Evolutionary conservation across 768 basidiomycete species (phyloP), one percentile per base, ranked within the genome.

Genomic region (Dioszegia aurantiaca): DNA sequence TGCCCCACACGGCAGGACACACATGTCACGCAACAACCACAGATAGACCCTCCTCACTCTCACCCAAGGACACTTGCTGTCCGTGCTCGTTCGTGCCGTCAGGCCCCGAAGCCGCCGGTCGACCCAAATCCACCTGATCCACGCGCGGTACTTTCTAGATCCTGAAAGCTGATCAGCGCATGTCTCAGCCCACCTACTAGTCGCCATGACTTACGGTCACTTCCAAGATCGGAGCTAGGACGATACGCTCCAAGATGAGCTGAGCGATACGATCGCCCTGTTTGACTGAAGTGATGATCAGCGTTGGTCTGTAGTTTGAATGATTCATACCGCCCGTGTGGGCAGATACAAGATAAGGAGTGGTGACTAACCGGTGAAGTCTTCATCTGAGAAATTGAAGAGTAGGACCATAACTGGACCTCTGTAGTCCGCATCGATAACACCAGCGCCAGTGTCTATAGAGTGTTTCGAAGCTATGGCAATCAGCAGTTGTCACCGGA

Each of bases 371-470:
- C 92, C 86, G 77, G 87, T 79, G 72, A 97, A 99, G 68, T 97
- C 90, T 58, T 84, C 80, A 75, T 95, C 90, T 0, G 87, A 87
- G 56, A 86, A 83, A 74, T 99, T 98, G 83, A 90, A 97, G 42
- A 99, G 81, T 27, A 99, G 81, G 33, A 98, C 89, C 70, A 87
- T 91, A 44, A 99, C 84, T 12, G 85, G 80, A 21, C 95, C 95
- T 53, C 95, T 83, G 77, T 99, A 98, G 76, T 99, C 95, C 6
- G 90, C 89, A 63, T 99, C 95, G 49, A 99, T 84, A 6, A 99
- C 95, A 21, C 94, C 95, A 11, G 95, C 95, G 1, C 95, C 95
- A 0, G 94, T 98, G 72, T 93, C 89, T 58, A 98, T 97, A 85
- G 90, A 91, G 76, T 90, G 92, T 74, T 99, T 99, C 16, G 89